Evolutionary conservation across 1,284 basidiomycete species (phyloP).

Genomic region (Ceratobasidium sp.): DNA sequence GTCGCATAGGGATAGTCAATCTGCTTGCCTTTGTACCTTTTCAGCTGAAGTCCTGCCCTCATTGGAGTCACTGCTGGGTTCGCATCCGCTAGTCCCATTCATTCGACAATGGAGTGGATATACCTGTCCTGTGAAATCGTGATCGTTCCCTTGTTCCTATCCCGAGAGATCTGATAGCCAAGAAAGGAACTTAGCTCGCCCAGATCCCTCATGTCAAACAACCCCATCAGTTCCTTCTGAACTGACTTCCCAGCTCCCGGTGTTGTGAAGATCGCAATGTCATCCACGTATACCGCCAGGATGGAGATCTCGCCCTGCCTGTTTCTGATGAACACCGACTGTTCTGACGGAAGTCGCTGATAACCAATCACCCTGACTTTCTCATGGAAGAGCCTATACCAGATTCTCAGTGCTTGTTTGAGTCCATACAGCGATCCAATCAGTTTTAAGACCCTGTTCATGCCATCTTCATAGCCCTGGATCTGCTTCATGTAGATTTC

Average conservation of each 20-base stretch:
- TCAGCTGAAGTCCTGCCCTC: slow-evolving; percentile 4
- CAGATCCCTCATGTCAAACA: slow-evolving; percentile 34
- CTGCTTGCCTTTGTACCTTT: neutral
- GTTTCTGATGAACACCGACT: slow-evolving; percentile 16
- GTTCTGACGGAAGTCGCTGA: neutral
- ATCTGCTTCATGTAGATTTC: slow-evolving; percentile 53
- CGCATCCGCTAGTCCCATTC: slow-evolving; percentile 11
- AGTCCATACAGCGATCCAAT: slow-evolving; percentile 4
- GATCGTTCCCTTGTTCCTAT: slow-evolving; percentile 3
- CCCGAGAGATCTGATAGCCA: neutral
- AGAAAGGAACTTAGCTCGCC: neutral
- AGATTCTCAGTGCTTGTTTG: neutral
- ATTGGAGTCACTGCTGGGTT: slow-evolving; percentile 11
- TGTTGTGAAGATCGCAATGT: neutral
- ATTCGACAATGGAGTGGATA: slow-evolving; percentile 29
- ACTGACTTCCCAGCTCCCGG: neutral
- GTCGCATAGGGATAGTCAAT: slow-evolving; percentile 51
- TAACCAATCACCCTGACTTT: neutral
- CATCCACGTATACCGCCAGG: slow-evolving; percentile 16
- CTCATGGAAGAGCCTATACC: slow-evolving; percentile 16
- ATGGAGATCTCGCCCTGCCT: neutral
- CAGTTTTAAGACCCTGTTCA: neutral
- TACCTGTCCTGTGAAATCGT: slow-evolving; percentile 21
- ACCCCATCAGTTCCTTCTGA: neutral
- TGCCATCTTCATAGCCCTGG: slow-evolving; percentile 44